These are phyloP conservation scores for Cardamine resedifolia DNA, from an alignment of 345 rosid genomes.

Conservation along the genomic window DNA sequence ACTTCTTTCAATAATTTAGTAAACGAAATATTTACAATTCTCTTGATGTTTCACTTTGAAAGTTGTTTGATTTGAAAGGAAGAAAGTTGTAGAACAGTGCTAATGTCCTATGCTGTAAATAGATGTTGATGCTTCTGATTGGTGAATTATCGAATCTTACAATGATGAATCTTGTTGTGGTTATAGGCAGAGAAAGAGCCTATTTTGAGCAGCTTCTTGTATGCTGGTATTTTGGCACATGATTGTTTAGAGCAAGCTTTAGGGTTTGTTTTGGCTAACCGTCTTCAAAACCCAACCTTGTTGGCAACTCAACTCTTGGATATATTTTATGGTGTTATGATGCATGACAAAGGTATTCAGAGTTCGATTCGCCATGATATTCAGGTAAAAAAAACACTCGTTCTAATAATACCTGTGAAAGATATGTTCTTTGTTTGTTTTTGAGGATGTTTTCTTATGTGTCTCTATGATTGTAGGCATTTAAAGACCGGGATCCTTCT, in stretches of 20 bases:
- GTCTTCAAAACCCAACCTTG: conserved; percentile 74
- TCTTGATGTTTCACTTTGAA: too few species aligned
- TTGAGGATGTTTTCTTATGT: conserved; percentile 8
- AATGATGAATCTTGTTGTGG: conserved; percentile 9
- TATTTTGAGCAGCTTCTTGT: conserved; percentile 86
- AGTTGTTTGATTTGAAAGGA: too few species aligned
- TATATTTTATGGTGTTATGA: conserved; percentile 66
- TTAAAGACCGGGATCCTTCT: conserved; percentile 85
- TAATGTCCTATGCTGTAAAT: not conserved
- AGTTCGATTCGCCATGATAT: conserved; percentile 71
- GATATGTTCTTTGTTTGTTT: not conserved
- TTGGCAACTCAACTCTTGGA: conserved; percentile 83
- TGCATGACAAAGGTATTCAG: conserved; percentile 61
- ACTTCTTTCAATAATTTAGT: not conserved
- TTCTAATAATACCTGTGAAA: not conserved
- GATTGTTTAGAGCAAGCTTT: conserved; percentile 81
- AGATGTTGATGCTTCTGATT: conserved; percentile 4
- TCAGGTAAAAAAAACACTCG: conserved; percentile 52
- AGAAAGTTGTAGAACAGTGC: not conserved
- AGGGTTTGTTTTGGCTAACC: conserved; percentile 81
- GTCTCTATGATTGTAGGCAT: conserved; percentile 50
- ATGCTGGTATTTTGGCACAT: conserved; percentile 77
- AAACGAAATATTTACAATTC: not conserved
- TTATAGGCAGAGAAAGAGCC: conserved; percentile 91
- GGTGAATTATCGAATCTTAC: not conserved